Percentiles rank a stretch among this genome's conserved stretches.
Evolutionary conservation across 192 early-diverging fungal genomes (phyloP).

Genomic region (Helicostylum pulchrum): DNA sequence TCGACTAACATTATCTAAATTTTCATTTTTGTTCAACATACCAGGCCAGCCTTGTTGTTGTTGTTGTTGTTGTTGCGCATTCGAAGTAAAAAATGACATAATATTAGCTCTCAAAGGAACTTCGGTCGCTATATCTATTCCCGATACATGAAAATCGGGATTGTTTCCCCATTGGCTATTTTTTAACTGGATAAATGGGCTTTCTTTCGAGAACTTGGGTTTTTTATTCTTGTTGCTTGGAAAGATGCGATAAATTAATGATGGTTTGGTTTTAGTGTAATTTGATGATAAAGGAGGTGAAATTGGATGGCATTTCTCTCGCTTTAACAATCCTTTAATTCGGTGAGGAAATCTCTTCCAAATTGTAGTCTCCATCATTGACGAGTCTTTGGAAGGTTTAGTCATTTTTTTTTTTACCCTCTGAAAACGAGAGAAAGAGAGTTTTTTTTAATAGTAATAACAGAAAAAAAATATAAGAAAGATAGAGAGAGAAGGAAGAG

Average conservation of each 20-base stretch:
- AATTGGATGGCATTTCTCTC: background rate
- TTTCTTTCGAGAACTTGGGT: background rate
- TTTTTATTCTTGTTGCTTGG: conserved; percentile 1
- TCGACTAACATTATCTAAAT: background rate
- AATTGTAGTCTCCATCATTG: background rate
- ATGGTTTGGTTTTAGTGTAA: background rate
- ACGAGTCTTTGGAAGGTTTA: background rate
- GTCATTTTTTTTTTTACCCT: background rate
- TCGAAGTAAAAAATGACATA: background rate
- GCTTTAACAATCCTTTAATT: conserved; percentile 9
- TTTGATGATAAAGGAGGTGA: background rate
- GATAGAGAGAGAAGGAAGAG: background rate
- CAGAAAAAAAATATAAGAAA: background rate
- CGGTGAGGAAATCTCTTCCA: conserved; percentile 6
- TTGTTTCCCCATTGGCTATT: background rate
- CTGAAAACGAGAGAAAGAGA: no score
- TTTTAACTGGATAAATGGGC: background rate
- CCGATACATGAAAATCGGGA: background rate
- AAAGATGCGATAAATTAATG: conserved; percentile 8
- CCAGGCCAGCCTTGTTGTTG: background rate
- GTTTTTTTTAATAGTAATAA: no score
- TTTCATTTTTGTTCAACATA: background rate
- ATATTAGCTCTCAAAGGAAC: conserved; percentile 12
- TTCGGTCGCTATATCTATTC: background rate
- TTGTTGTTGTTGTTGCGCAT: background rate